Conservation (phyloP, 139 green algal genomes). For the Chlamydomonas applanata region DNA sequence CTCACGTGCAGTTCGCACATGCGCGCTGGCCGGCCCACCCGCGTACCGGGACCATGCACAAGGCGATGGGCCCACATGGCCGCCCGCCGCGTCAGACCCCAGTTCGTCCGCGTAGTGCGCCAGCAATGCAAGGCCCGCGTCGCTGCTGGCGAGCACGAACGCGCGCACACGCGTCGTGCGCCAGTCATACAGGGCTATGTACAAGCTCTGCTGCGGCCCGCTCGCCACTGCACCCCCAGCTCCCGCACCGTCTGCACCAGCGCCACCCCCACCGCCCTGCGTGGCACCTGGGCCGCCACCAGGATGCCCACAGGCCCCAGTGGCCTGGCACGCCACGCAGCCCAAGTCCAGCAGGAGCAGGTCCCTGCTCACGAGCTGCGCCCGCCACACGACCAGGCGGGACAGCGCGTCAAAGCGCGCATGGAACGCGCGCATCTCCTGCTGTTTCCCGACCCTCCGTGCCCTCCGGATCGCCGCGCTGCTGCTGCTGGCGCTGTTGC, state of each 20-base stretch:
- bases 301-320: too few relatives aligned
- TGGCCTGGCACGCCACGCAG: too few relatives aligned
- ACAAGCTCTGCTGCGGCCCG: slow-evolving; percentile 3
- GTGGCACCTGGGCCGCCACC: too few relatives aligned
- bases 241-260: neutral
- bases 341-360: slow-evolving; percentile 7
- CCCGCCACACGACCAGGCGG: neutral
- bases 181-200: slow-evolving; percentile 9
- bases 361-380: neutral
- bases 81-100: too few relatives aligned
- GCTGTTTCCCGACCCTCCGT: neutral
- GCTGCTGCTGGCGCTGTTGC: too few relatives aligned
- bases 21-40: too few relatives aligned
- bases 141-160: neutral
- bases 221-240: neutral
- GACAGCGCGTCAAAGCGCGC: neutral
- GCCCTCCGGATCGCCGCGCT: too few relatives aligned
- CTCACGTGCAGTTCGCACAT: too few relatives aligned
- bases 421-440: neutral
- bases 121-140: neutral
- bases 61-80: too few relatives aligned
- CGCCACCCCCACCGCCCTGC: neutral
- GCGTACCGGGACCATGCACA: too few relatives aligned
- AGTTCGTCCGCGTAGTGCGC: too few relatives aligned
- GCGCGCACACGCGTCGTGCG: neutral